Conservation (phyloP, 441 rosid species). For the Gossypium davidsonii region DNA sequence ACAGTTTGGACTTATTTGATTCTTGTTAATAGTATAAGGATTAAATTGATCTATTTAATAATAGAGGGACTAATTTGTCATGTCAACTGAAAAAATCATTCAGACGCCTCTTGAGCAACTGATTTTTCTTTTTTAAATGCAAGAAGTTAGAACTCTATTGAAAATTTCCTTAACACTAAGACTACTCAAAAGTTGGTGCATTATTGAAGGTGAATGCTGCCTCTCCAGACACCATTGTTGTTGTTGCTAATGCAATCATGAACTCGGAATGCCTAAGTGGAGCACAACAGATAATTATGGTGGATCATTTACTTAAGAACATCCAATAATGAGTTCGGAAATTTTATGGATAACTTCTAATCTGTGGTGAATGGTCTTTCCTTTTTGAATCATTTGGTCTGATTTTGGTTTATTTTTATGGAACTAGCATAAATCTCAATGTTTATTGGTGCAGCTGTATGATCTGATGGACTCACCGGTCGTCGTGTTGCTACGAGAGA, state of each 20-base stretch:
- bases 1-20: too few species aligned
- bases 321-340: constrained; percentile 25
- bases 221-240: constrained; percentile 54
- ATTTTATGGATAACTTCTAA: neutral
- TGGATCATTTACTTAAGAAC: constrained; percentile 58
- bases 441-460: neutral
- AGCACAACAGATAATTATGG: constrained; percentile 76
- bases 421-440: neutral
- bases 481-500: neutral
- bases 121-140: neutral
- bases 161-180: neutral
- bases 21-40: too few species aligned
- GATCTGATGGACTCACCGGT: neutral
- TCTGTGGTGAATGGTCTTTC: neutral
- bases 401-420: neutral
- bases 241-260: constrained; percentile 67
- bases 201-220: constrained; percentile 51
- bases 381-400: neutral
- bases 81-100: neutral
- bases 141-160: neutral
- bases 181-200: neutral
- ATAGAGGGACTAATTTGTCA: too few species aligned
- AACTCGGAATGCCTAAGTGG: constrained; percentile 64
- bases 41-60: too few species aligned
- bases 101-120: neutral